Conservation (phyloP, 345 rosid genomes). For the Brassica napus region Da-Ae NC_063442.1:8618001-8618500, state of each 20-base stretch:
- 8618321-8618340: conserved; percentile 40
- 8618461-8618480: conserved; percentile 47
- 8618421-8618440: conserved; percentile 76
- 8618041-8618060: not conserved
- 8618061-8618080: not conserved
- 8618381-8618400: conserved; percentile 54
- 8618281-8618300: not conserved
- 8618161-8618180: not conserved
- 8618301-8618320: not conserved
- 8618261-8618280: not conserved
- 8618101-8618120: not conserved
- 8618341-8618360: conserved; percentile 64
- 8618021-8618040: not conserved
- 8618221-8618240: not conserved
- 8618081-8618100: not conserved
- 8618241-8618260: not conserved
- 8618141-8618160: conserved; percentile 15
- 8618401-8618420: conserved; percentile 76
- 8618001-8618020: not conserved
- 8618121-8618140: not conserved
- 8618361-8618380: conserved; percentile 35
- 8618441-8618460: conserved; percentile 67
- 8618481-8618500: conserved; percentile 55
- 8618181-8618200: not conserved
- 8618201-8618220: not conserved